These are phyloP conservation scores for Colletotrichum higginsianum DNA, from an alignment of 2,329 filamentous ascomycete genomes.

Conservation along the genomic window DNA sequence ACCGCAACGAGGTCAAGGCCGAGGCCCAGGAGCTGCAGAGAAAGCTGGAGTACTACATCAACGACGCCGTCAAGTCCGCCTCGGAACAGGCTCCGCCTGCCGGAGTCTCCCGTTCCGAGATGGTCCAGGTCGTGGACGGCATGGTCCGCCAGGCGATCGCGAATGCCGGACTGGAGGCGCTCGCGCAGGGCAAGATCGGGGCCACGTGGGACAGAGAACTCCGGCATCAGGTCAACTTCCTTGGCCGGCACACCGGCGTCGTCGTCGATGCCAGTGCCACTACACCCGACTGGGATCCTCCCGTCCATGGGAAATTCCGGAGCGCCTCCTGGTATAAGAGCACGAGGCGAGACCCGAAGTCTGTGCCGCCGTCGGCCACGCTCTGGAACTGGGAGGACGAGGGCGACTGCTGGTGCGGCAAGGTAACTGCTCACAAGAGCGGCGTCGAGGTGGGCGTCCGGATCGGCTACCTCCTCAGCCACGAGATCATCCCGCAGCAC, in stretches of 20 bases:
- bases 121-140: constrained; percentile 57
- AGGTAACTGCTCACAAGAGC: constrained; percentile 56
- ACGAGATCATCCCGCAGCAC: constrained; percentile 75
- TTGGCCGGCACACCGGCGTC: constrained; percentile 77
- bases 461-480: constrained; percentile 74
- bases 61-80: constrained; percentile 49
- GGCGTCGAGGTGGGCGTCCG: constrained; percentile 69
- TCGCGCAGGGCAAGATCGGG: constrained; percentile 63
- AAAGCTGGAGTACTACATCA: constrained; percentile 52
- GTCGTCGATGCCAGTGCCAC: constrained; percentile 70
- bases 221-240: constrained; percentile 78
- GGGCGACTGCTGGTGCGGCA: constrained; percentile 91
- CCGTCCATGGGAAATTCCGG: constrained; percentile 46
- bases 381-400: constrained; percentile 81
- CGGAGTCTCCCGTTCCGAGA: constrained; percentile 58
- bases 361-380: constrained; percentile 55
- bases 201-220: constrained; percentile 61
- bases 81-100: constrained; percentile 44
- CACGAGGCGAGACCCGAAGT: neutral
- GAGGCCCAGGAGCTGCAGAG: constrained; percentile 58
- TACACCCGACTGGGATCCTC: constrained; percentile 69
- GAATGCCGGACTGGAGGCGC: constrained; percentile 62
- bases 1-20: constrained; percentile 56
- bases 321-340: neutral
- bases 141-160: constrained; percentile 60